These are phyloP conservation scores for Moesziomyces parantarcticus DNA, from an alignment of 1,284 basidiomycete species.

Conservation along the genomic window DNA sequence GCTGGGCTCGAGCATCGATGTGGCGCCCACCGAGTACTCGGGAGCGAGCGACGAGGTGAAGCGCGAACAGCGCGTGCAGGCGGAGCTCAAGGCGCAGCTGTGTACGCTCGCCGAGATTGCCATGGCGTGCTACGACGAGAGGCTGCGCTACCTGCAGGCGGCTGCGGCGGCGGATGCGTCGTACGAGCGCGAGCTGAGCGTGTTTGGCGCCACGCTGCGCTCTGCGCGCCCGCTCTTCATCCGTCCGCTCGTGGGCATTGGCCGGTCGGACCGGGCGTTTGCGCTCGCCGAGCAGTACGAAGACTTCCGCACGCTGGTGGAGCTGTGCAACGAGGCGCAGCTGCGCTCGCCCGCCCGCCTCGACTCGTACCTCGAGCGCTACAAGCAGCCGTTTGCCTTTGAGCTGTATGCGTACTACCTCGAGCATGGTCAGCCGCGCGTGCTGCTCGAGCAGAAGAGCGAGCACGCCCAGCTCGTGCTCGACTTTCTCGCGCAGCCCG, in stretches of 20 bases:
- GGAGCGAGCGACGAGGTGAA: constrained; percentile 56
- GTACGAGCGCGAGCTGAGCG: constrained; percentile 71
- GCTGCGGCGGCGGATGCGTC: constrained; percentile 17
- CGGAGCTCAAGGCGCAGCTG: constrained; percentile 74
- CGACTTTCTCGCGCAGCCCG: constrained; percentile 77
- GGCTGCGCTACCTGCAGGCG: constrained; percentile 65
- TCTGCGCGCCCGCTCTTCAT: constrained; percentile 79
- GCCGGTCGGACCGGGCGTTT: constrained; percentile 79
- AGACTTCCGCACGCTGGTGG: constrained; percentile 84
- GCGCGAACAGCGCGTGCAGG: constrained; percentile 57
- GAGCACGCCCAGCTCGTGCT: constrained; percentile 77
- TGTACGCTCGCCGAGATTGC: constrained; percentile 73
- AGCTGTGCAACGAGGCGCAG: constrained; percentile 77
- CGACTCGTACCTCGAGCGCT: constrained; percentile 80
- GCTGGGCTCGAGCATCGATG: constrained; percentile 70
- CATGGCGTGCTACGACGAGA: constrained; percentile 68
- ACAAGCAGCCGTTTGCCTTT: constrained; percentile 84
- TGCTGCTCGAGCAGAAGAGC: constrained; percentile 79
- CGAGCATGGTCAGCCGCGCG: constrained; percentile 75
- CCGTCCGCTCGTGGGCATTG: constrained; percentile 79
- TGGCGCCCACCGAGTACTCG: constrained; percentile 51
- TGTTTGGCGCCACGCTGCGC: constrained; percentile 76
- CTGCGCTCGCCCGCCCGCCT: constrained; percentile 61
- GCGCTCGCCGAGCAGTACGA: constrained; percentile 83
- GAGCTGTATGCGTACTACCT: constrained; percentile 82